Conservation (phyloP, 805 yeast genomes). For the Zygotorulaspora danielsina region DNA sequence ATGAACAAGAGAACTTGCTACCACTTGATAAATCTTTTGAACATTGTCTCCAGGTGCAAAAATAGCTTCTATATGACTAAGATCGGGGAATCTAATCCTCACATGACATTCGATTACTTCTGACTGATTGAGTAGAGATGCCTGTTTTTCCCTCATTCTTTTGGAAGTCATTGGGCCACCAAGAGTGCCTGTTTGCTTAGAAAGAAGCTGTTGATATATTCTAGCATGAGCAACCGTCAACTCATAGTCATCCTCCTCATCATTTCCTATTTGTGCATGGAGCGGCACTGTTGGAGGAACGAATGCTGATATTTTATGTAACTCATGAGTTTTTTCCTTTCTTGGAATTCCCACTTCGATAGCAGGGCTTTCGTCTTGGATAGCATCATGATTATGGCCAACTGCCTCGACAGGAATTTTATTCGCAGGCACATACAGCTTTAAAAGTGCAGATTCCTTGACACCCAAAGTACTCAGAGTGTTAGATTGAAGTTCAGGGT, state of each 20-base stretch:
- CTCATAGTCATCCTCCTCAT: slow-evolving; percentile 40
- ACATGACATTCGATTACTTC: slow-evolving; percentile 36
- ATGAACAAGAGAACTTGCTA: slow-evolving; percentile 31
- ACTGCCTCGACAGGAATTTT: neutral
- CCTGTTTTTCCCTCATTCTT: slow-evolving; percentile 38
- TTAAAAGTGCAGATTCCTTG: slow-evolving; percentile 14
- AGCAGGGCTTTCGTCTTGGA: neutral
- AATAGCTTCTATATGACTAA: slow-evolving; percentile 46
- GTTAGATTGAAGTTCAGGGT: slow-evolving; percentile 12
- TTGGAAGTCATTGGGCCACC: slow-evolving; percentile 43
- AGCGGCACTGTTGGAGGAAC: slow-evolving; percentile 20
- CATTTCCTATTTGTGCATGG: slow-evolving; percentile 6
- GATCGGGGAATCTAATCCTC: slow-evolving; percentile 57
- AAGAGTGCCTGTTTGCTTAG: slow-evolving; percentile 38
- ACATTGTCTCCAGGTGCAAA: slow-evolving; percentile 44
- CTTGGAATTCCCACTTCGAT: neutral
- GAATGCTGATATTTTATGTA: slow-evolving; percentile 24
- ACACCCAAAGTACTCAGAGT: slow-evolving; percentile 23
- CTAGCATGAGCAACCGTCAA: slow-evolving; percentile 51
- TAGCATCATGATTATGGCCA: neutral
- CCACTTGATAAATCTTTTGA: slow-evolving; percentile 29
- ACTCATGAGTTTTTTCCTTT: slow-evolving; percentile 4
- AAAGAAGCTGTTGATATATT: slow-evolving; percentile 47
- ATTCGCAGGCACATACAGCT: slow-evolving; percentile 4
- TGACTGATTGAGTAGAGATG: slow-evolving; percentile 26